Base-by-base conservation (phyloP, 1,284 basidiomycete genomes). In the Ustilago shanxiensis region DNA sequence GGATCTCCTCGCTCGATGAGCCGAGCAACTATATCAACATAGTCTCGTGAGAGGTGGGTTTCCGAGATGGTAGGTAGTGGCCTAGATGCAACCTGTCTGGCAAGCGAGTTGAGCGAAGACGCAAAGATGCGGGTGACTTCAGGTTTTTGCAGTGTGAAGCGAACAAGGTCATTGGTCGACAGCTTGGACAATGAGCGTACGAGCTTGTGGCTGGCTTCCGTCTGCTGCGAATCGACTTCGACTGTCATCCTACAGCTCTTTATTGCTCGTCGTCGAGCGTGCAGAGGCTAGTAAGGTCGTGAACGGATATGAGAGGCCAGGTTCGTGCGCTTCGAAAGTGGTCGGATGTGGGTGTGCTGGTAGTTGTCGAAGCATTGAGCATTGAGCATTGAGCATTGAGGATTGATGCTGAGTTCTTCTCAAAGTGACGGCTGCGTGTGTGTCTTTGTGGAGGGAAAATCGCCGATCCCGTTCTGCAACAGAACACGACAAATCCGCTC, bases 1-100 rank as follows among this genome's bases (percentile, higher is more conserved):
- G 77, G 77, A 47, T 79, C 77, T 20, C 77, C 77, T 18, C 77
- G 52, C 44, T 76, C 70, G 59, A 79, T 67, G 45, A 75, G 62
- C 2, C 61, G 62, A 11, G 61, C 44, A 10, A 79, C 69, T 47
- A 76, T 69, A 14, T 67, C 54, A 33, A 72, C 63, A 58, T 72
- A 57, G 33, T 52, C 44, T 4, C 16, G 35, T 4, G 64, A 55
- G 11, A 57, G 52, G 5, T 45, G 31, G 24, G 16, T 14, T 4
- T 45, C 45, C n/a, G 18, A 28, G 24, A n/a, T 14, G 13, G 14
- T 13, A 5, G 66, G 66, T 0, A 69, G 51, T 2, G 60, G 57
- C 20, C 57, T 56, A 9, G 66, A 69, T 50, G 56, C 66, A 3
- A 55, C 52, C n/a, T 60, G 24, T 8, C 53, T n/a, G 31, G 64